Evolutionary conservation across 2,329 filamentous ascomycete genomes (phyloP), one percentile per base, ranked within the genome.

Genomic region (Dactylellina parvicollis): DNA sequence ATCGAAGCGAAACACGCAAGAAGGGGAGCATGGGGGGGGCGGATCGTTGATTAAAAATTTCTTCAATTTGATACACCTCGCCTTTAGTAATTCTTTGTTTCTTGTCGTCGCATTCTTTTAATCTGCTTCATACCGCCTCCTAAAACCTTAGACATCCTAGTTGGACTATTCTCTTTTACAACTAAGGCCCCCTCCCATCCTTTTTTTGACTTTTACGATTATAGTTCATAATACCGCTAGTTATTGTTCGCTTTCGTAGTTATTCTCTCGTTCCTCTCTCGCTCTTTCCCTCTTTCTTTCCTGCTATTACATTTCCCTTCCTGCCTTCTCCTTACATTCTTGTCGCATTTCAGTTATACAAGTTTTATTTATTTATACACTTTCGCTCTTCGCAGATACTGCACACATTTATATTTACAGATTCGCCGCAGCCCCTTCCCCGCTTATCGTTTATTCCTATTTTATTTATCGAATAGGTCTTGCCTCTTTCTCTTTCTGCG

Each of bases 1-100:
- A 65, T 72, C 67, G 50, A 60, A 65, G 67, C 59, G 59, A 72
- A 72, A 65, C 59, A 72, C 34, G 42, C 49, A 56, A 38, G n/a
- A 49, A 49, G 30, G 52, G 56, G 49, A 56, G 40, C 47, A 62
- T 61, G 66, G 57, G 47, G 50, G 42, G 59, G 47, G 28, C 55
- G 57, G 59, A 72, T 72, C n/a, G n/a, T n/a, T 72, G 64, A 69
- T 69, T 69, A 61, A 61, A 65, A 65, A 42, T 72, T 62, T 72
- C 52, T 64, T 72, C 60, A 65, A 57, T 72, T 59, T 72, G 54
- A 65, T 72, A 72, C n/a, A n/a, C 67, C 34, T 60, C 36, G 28
- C 30, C 30, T 52, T n/a, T 65, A 64, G 59, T 59, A 65, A 65
- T 72, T 64, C 54, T 62, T 65, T 72, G 50, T 59, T 72, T 65